phyloP scores from a whole-genome alignment of 331 rosid genomes.

The Pyrus hybrid region DNA sequence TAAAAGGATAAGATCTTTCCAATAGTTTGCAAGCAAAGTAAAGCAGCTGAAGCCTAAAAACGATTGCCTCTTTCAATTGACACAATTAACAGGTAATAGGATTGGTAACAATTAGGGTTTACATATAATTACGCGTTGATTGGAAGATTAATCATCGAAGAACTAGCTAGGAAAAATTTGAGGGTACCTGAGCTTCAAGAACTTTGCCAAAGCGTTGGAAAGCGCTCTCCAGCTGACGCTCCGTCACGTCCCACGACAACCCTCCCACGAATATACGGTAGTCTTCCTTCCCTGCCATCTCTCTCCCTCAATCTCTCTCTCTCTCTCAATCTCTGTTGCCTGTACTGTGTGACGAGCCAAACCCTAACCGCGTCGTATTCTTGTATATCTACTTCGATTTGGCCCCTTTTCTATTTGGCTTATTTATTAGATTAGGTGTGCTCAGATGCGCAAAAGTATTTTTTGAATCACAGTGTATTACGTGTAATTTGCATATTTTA shows the following conservation, averaged over 20 bases:
- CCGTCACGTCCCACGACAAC: slow-evolving; percentile 71
- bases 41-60: neutral
- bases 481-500: too few relatives aligned
- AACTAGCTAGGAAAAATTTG: neutral
- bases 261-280: slow-evolving; percentile 91
- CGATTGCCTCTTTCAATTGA: neutral
- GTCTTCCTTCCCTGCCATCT: slow-evolving; percentile 83
- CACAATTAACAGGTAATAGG: neutral
- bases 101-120: neutral
- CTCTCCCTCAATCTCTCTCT: slow-evolving; percentile 8
- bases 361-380: slow-evolving; percentile 6
- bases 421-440: too few relatives aligned
- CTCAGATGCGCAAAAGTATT: too few relatives aligned
- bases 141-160: neutral
- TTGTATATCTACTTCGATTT: neutral
- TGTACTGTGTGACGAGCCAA: neutral
- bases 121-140: neutral
- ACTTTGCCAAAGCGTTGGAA: slow-evolving; percentile 79
- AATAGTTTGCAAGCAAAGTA: neutral
- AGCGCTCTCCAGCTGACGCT: slow-evolving; percentile 84
- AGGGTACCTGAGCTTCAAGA: slow-evolving; percentile 63
- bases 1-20: neutral
- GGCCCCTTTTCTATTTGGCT: neutral
- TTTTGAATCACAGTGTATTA: too few relatives aligned
- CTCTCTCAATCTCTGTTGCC: neutral